Evolutionary conservation across 176 grass and related monocot species (phyloP).

Genomic region (Bolboschoenus planiculmis): DNA sequence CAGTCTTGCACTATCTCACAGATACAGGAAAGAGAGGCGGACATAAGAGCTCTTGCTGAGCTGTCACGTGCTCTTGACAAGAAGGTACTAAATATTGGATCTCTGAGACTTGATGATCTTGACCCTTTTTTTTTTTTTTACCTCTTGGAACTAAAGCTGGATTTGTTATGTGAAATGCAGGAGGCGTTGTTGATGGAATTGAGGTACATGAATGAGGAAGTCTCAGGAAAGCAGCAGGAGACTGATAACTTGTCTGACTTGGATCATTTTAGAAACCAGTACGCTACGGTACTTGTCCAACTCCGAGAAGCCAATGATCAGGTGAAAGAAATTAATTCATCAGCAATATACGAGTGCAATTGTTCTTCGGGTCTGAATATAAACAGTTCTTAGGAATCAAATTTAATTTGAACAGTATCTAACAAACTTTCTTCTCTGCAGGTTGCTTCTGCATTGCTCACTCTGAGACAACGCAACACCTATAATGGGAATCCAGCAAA

Average conservation of each 20-base stretch:
- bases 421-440: slow-evolving; percentile 10
- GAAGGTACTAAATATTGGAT: slow-evolving; percentile 12
- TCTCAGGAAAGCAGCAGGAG: slow-evolving; percentile 82
- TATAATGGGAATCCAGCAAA: slow-evolving; percentile 61
- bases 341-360: neutral
- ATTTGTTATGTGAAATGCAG: slow-evolving; percentile 21
- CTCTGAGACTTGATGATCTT: neutral
- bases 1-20: slow-evolving; percentile 81
- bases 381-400: neutral
- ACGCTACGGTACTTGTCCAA: slow-evolving; percentile 92
- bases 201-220: slow-evolving; percentile 97
- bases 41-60: slow-evolving; percentile 95
- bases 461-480: slow-evolving; percentile 80
- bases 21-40: slow-evolving; percentile 98
- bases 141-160: neutral
- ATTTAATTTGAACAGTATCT: neutral
- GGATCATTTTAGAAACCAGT: slow-evolving; percentile 86
- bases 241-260: slow-evolving; percentile 64
- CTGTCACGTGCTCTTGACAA: slow-evolving; percentile 69
- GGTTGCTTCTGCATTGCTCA: slow-evolving; percentile 83
- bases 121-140: neutral
- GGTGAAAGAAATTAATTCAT: slow-evolving; percentile 30
- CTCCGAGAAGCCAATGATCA: slow-evolving; percentile 94
- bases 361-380: neutral
- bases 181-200: slow-evolving; percentile 90